Percentiles rank a stretch among this genome's conserved stretches.
Evolutionary conservation across 371 early-diverging fungal genomes (phyloP).

Genomic region (Fennellomyces sp.): DNA sequence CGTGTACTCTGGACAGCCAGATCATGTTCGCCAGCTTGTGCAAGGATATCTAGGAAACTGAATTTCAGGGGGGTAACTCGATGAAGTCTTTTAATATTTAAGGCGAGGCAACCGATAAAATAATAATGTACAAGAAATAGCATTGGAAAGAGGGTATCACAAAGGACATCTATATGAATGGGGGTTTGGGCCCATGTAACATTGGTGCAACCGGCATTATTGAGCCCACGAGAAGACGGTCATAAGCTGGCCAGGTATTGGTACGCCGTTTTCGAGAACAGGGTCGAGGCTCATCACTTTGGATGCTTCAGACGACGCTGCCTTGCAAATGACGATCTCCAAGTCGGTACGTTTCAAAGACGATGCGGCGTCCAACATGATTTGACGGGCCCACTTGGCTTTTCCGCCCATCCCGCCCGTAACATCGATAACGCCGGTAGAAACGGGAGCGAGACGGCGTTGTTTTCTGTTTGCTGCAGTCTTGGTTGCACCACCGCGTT

Average conservation of each 20-base stretch:
- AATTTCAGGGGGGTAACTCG: background rate
- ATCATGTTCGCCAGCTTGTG: slow-evolving; percentile 24
- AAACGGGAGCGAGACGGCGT: background rate
- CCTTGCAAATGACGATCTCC: slow-evolving; percentile 35
- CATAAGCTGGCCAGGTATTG: slow-evolving; percentile 17
- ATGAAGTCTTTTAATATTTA: too few relatives aligned
- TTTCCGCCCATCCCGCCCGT: slow-evolving; percentile 55
- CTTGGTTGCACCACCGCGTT: slow-evolving; percentile 6
- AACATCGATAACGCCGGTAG: slow-evolving; percentile 29
- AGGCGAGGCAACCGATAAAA: too few relatives aligned
- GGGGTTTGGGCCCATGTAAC: too few relatives aligned
- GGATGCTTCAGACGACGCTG: slow-evolving; percentile 26
- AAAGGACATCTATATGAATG: too few relatives aligned
- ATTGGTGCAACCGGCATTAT: background rate
- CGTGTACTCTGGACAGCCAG: slow-evolving; percentile 26
- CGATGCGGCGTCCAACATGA: slow-evolving; percentile 22
- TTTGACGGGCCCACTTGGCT: slow-evolving; percentile 39
- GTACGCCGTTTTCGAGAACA: slow-evolving; percentile 10
- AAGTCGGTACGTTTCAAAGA: slow-evolving; percentile 5
- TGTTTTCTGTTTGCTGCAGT: slow-evolving; percentile 2
- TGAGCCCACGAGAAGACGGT: slow-evolving; percentile 22
- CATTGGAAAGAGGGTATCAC: too few relatives aligned
- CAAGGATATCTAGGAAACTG: slow-evolving; percentile 28
- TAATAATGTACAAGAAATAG: too few relatives aligned
- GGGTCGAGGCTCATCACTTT: slow-evolving; percentile 27